Conservation (phyloP, 2,329 filamentous ascomycete genomes). For the Diaporthe citriasiana region DNA sequence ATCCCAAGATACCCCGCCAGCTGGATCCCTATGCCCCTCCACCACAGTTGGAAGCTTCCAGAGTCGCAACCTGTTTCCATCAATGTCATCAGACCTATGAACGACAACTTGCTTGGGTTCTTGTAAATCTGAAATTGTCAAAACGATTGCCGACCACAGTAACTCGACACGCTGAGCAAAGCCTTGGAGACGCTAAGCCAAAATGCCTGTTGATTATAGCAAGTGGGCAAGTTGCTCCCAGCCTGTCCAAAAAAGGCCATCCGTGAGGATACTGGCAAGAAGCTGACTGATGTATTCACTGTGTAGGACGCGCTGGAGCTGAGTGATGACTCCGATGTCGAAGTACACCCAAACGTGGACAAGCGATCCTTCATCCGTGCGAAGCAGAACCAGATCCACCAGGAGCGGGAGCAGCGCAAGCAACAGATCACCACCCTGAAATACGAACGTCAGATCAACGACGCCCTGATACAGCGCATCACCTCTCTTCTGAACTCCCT, state of each 20-base stretch:
- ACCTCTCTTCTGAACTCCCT: conserved; percentile 82
- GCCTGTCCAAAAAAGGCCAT: background rate
- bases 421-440: conserved; percentile 91
- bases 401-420: conserved; percentile 87
- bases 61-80: conserved; percentile 10
- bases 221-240: conserved; percentile 68
- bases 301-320: conserved; percentile 88
- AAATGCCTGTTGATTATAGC: conserved; percentile 69
- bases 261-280: conserved; percentile 37
- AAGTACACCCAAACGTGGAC: conserved; percentile 99
- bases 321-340: conserved; percentile 97
- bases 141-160: background rate
- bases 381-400: conserved; percentile 97
- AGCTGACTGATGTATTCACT: background rate
- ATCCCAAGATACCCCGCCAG: conserved; percentile 15
- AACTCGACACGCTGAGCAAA: background rate
- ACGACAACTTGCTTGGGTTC: background rate
- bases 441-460: conserved; percentile 94
- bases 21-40: conserved; percentile 1
- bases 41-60: conserved; percentile 22
- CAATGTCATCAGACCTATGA: background rate
- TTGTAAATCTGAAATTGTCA: background rate
- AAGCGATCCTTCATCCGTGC: conserved; percentile 98
- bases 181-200: conserved; percentile 39
- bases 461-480: conserved; percentile 89